Base-by-base conservation (phyloP, 169 alveolate species). In the Cryptosporidium ryanae region DNA sequence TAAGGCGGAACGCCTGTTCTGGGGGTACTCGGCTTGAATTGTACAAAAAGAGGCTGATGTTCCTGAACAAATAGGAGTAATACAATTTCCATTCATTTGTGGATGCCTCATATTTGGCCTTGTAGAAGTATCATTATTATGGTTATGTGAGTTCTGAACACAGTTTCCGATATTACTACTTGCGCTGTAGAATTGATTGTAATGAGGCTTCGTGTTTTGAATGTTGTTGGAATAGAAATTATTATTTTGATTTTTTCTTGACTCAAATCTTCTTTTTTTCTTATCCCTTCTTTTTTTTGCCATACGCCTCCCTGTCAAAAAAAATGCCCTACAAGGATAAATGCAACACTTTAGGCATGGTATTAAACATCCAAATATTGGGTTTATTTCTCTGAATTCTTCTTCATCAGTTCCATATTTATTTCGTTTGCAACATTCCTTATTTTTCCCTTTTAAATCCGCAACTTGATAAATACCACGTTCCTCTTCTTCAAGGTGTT, bases 281-380 rank as follows among this genome's bases (percentile, higher is more conserved):
- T 55, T 59, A 25, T 27, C 63, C 34, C 87, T 76, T 59, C 87
- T 76, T 17, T 68, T 68, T 68, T 68, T 32, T 52, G 71, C 57
- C 44, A 76, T 57, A 48, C 64, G 50, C 57, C 44, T 76, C 50
- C 87, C 87, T 32, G 64, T 44, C 25, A 76, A 55, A 25, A 76
- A 76, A 48, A 76, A 76, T 25, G 87, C 87, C 34, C 87, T 55
- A 50, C 71, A 76, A 23, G 87, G 87, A 23, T 76, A 76, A 23
- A 76, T 59, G 63, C 87, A 76, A 21, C 87, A 76, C 48, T 59
- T 76, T 32, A 76, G 49, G 61, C 87, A 76, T 0, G 87, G 87
- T 25, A 76, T 52, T 50, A 76, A 76, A 76, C 87, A 76, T 31
- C 87, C 87, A 76, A 55, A 21, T 25, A 76, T 34, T 25, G 87